phyloP scores from a whole-genome alignment of 2,329 filamentous ascomycete species.

The Cladophialophora bantiana region DNA sequence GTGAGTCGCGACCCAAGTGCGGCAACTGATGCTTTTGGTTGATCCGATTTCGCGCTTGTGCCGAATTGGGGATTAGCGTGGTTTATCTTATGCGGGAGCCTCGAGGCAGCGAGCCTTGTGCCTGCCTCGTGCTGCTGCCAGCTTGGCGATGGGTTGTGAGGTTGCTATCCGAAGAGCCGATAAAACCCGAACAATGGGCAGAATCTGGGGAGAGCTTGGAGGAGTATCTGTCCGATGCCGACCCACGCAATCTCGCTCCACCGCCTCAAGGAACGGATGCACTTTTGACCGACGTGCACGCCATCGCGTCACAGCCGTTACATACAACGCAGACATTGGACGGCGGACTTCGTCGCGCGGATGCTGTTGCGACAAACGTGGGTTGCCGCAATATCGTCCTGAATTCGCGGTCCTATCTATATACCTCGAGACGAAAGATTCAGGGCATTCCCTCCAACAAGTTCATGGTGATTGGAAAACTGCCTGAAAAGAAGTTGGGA shows the following conservation, averaged over 20 bases:
- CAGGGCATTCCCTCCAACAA: neutral
- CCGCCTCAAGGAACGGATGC: constrained; percentile 15
- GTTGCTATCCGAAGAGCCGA: neutral
- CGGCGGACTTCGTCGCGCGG: neutral
- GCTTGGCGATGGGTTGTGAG: no score
- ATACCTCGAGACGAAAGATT: neutral
- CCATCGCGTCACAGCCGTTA: neutral
- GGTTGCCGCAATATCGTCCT: neutral
- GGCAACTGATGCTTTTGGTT: constrained; percentile 13
- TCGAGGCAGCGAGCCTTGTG: neutral
- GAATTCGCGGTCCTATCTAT: neutral
- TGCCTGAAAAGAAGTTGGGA: neutral
- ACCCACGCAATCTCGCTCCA: constrained; percentile 15
- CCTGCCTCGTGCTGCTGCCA: neutral
- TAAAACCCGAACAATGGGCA: neutral
- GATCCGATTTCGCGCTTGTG: constrained; percentile 11
- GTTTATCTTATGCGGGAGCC: neutral
- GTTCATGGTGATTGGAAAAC: neutral
- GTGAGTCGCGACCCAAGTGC: constrained; percentile 19
- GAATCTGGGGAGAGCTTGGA: constrained; percentile 15
- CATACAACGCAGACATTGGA: no score
- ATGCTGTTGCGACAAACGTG: neutral
- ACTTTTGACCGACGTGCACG: constrained; percentile 14
- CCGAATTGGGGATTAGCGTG: constrained; percentile 16
- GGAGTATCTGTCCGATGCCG: constrained; percentile 10